Base-by-base conservation (phyloP, 2,329 filamentous ascomycete species). In the Sphaerulina vaccinii region DNA sequence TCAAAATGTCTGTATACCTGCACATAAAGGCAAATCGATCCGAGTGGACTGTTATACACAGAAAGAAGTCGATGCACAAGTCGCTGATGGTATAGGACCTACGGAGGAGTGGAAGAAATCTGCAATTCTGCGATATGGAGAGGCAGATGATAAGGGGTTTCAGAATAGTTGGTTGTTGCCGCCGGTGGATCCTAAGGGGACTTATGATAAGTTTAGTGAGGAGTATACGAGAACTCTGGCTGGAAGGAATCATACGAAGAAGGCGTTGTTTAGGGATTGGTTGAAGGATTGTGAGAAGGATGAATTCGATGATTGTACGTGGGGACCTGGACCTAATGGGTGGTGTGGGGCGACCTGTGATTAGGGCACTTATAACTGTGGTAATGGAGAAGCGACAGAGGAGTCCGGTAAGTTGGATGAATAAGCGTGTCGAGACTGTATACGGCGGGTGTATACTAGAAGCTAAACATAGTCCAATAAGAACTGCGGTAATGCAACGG, bases 201-300 rank as follows among this genome's bases (percentile, higher is more conserved):
- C 44, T 13, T 47, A 32, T 38, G 44, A 47, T 38, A 18, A 32
- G 22, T 21, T 38, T 8, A 47, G 44, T 29, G 44, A 47, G 15
- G 44, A 47, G 32, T 47, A 35, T 32, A 19, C 24, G 44, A 47
- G 44, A 22, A 47, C 44, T n/a, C 38, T 32, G 11, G 16, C 23
- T 15, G 44, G 44, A 23, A 47, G 44, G 44, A 47, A 38, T 22
- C 21, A 22, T 23, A 47, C 44, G 35, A 32, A 47, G 18, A 38
- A 37, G 32, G 32, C 11, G 15, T 23, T 47, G 2, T 37, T 47
- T 5, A 47, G 23, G 24, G 44, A 47, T 5, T n/a, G 24, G 8
- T 23, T 47, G 3, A 5, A 29, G 11, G 19, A 22, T 18, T 47
- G 44, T 29, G 19, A 11, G 13, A 3, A 37, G 18, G 36, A 45